A percentile compares a stretch with the other conserved stretches of the same genome.
These are phyloP conservation scores for Cladophialophora bantiana DNA, from an alignment of 2,329 filamentous ascomycete species.

Conservation along the genomic window DNA sequence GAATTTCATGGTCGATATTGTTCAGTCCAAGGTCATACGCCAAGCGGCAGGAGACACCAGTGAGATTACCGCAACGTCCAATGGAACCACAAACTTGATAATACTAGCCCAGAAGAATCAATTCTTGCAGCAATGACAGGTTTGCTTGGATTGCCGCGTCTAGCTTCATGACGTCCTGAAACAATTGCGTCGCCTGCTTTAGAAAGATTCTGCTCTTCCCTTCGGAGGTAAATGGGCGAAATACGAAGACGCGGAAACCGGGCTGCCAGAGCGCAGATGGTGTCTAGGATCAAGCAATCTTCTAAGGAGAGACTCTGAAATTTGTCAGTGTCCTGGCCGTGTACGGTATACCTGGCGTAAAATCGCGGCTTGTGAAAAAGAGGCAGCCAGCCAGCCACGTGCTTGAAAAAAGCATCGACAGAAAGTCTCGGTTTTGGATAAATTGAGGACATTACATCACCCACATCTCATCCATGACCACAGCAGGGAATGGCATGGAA, in stretches of 20 bases:
- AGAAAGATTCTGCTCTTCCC: neutral
- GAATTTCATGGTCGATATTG: conserved; percentile 22
- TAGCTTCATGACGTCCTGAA: conserved; percentile 10
- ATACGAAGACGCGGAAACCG: conserved; percentile 4
- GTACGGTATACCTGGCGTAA: conserved; percentile 1
- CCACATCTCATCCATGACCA: conserved; percentile 3
- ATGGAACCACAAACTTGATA: conserved; percentile 6
- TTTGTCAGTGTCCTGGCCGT: conserved; percentile 6
- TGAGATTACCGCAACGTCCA: conserved; percentile 7
- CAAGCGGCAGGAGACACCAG: conserved; percentile 6
- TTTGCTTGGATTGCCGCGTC: conserved; percentile 9
- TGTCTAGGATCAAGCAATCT: conserved; percentile 2
- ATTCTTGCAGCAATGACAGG: neutral
- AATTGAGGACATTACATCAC: neutral
- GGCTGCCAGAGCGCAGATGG: conserved; percentile 9
- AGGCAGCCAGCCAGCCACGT: conserved; percentile 4
- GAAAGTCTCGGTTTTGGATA: neutral
- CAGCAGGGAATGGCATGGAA: neutral
- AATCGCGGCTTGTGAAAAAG: conserved; percentile 7
- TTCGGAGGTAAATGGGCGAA: conserved; percentile 12
- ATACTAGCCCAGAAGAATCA: conserved; percentile 6
- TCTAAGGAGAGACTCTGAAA: conserved; percentile 6
- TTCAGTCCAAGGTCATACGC: conserved; percentile 10
- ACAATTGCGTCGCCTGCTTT: conserved; percentile 2
- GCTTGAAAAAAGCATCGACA: conserved; percentile 8